Evolutionary conservation across 495 filamentous ascomycete genomes (phyloP), one percentile per base, ranked within the genome.

Genomic region (Hypoxylon crocopeplum): DNA sequence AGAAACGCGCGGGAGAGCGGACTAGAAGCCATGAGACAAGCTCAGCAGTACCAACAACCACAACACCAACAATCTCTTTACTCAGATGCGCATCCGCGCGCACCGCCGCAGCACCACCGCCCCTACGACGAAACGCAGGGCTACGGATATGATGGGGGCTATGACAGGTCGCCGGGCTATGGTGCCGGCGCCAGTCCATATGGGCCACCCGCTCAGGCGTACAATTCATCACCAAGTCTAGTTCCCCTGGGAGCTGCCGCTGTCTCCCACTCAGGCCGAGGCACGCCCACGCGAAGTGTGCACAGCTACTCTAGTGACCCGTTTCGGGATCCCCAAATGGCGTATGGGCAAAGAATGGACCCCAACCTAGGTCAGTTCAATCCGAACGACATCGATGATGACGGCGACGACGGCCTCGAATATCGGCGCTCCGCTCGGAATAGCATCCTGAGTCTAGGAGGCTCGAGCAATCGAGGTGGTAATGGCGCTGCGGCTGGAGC

Each of bases 321-420:
- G 17, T 70, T 68, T 44, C 57, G 61, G 16, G 68, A 70, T 39
- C 68, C 64, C 21, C 68, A 63, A 1, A 30, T 68, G 54, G 58
- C 64, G 5, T 70, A 68, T 44, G 64, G 64, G 8, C 68, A 68
- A 20, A 53, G 68, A 22, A 60, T 68, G 67, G 83, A 84, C 70
- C 79, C 74, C 50, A 69, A 62, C 51, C 71, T 82, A 53, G 75
- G 80, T 5, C 76, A 80, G 12, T 86, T 95, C 44, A 87, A 96
- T 66, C 91, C 91, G 0, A 83, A 88, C 56, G 86, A 87, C 1
- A 92, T 95, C 48, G 85, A 81, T 2, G 92, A 97, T 64, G 91
- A 96, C 64, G 91, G 88, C 6, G 92, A 96, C 62, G 92, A 96
- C 58, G 90, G 87, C 3, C 80, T 92, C 40, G 73, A 79, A 7